Evolutionary conservation across 768 basidiomycete species (phyloP), one percentile per base, ranked within the genome.

Genomic region (Tylopilus felleus): DNA sequence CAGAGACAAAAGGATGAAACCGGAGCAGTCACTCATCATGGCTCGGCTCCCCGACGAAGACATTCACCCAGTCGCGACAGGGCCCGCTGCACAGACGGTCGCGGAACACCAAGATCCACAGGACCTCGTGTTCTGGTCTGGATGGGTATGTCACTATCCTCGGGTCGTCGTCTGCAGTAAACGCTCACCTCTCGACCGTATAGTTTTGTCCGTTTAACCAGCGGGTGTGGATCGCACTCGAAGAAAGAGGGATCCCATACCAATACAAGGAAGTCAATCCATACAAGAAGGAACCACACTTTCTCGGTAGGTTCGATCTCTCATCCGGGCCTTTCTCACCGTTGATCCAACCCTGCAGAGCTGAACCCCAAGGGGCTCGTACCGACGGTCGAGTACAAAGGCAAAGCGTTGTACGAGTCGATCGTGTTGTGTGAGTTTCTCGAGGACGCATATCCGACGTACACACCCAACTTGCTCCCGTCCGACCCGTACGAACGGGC

Each of bases 361-460:
- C 77, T 88, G 60, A 86, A 86, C 55, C 86, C 87, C 0, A 84
- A 82, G 60, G 86, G 87, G 6, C 77, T 88, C 41, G 85, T 89
- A 12, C 86, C 86, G 0, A 73, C 78, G 0, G 73, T 83, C 64
- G 78, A 80, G 49, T 79, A 80, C 51, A 63, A 71, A 31, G 73
- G 72, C 17, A 77, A 75, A 52, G 80, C 83, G 1, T 63, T 88
- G 5, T 84, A 87, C 69, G 86, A 88, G 59, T 83, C 81, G 5
- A 74, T 83, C 49, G 73, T 87, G 46, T 67, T 88, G 42, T 77
- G 78, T 66, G 84, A 88, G 66, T 84, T 84, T 66, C 73, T 88
- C 53, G 85, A 88, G 59, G 86, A 88, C 47, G 76, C 78, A 5
- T 83, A 77, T 63, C 57, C 55, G 10, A 45, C 60, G 8, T 54